Percentiles rank a stretch among this genome's conserved stretches.
Conservation (phyloP, 1,284 basidiomycete genomes). For the Irpex sp. region DNA sequence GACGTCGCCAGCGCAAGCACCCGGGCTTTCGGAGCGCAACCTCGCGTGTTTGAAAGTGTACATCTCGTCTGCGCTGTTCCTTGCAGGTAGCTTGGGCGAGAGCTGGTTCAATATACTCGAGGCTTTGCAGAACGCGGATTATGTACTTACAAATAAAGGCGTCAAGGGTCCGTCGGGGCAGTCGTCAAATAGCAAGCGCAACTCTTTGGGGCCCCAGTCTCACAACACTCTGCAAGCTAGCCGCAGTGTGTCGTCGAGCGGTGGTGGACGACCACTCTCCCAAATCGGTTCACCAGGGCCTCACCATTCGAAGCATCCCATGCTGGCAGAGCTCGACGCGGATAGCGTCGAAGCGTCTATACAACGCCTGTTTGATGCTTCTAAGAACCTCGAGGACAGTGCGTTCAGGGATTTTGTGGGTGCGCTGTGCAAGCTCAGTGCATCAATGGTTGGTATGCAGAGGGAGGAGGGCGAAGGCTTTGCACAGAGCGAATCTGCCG, state of each 20-base stretch:
- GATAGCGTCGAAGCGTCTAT: constrained; percentile 73
- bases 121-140: constrained; percentile 89
- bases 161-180: constrained; percentile 21
- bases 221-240: constrained; percentile 25
- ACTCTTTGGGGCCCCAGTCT: constrained; percentile 29
- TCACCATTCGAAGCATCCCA: constrained; percentile 42
- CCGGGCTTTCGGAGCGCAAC: constrained; percentile 84
- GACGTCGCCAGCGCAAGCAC: constrained; percentile 49
- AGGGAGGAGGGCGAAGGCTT: constrained; percentile 34
- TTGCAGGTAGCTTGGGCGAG: constrained; percentile 80
- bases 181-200: constrained; percentile 27
- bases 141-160: constrained; percentile 71
- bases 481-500: constrained; percentile 35
- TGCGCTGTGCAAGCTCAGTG: constrained; percentile 82
- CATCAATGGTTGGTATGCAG: constrained; percentile 88
- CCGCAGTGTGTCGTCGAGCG: constrained; percentile 32
- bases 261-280: not conserved
- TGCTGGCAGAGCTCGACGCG: constrained; percentile 72
- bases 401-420: constrained; percentile 83
- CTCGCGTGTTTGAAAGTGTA: constrained; percentile 87
- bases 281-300: constrained; percentile 5
- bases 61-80: constrained; percentile 74
- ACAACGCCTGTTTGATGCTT: constrained; percentile 80
- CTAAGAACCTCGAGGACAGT: constrained; percentile 76
- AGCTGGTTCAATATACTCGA: constrained; percentile 94